These are phyloP conservation scores for Backusella westeae DNA, from an alignment of 192 early-diverging fungal genomes.

Conservation along the genomic window DNA sequence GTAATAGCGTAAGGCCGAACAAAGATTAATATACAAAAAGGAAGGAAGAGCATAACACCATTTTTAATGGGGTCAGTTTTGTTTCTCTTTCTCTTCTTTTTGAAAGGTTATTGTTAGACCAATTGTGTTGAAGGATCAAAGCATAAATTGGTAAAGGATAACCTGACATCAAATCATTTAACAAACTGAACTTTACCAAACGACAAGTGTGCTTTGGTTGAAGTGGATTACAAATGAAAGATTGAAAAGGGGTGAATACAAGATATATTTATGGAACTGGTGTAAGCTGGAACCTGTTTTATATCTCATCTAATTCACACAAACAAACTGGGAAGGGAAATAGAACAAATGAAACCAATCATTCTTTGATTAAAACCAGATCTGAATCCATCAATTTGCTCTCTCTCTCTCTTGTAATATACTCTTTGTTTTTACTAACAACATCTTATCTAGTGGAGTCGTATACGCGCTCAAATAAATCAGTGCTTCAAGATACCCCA, in stretches of 20 bases:
- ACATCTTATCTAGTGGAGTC: slow-evolving; percentile 20
- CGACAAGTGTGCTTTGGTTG: not conserved
- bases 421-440: too few species aligned
- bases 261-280: not conserved
- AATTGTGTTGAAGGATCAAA: not conserved
- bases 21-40: slow-evolving; percentile 22
- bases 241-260: not conserved
- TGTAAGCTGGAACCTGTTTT: not conserved
- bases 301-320: too few species aligned
- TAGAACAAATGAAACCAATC: not conserved
- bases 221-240: slow-evolving; percentile 26
- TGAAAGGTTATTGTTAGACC: slow-evolving; percentile 19
- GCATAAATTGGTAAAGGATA: slow-evolving; percentile 30
- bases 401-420: not conserved
- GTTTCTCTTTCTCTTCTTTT: not conserved
- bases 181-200: slow-evolving; percentile 24
- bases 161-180: slow-evolving; percentile 22
- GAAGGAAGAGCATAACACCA: not conserved
- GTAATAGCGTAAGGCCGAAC: slow-evolving; percentile 40
- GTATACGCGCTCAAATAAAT: slow-evolving; percentile 18
- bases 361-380: not conserved
- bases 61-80: not conserved
- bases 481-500: not conserved
- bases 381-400: not conserved
- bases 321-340: not conserved